A percentile compares a stretch with the other conserved stretches of the same genome.
phyloP scores from a whole-genome alignment of 1,139 yeast species.

The Sugiyamaella pinicola region DNA sequence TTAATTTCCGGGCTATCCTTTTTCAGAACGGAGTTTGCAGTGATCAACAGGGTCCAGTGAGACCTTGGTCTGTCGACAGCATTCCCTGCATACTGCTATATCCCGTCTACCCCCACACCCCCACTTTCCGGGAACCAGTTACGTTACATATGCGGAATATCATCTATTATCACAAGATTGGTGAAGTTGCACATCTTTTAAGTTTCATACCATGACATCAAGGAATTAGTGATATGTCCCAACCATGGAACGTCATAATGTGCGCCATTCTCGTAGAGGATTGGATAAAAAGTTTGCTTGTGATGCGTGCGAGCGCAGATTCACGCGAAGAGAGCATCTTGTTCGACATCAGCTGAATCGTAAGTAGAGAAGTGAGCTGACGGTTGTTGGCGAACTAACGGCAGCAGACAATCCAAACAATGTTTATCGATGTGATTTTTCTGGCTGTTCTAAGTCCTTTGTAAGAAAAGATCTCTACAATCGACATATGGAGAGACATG shows the following conservation, averaged over 20 bases:
- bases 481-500: constrained; percentile 45
- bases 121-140: not conserved
- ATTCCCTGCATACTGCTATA: not conserved
- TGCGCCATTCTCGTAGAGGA: constrained; percentile 31
- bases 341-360: constrained; percentile 45
- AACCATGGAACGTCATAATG: not conserved
- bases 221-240: not conserved
- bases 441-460: constrained; percentile 58
- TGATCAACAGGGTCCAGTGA: constrained; percentile 2
- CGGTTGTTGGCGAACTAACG: not conserved
- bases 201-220: not conserved
- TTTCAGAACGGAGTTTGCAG: not conserved
- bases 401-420: constrained; percentile 5
- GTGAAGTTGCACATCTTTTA: not conserved
- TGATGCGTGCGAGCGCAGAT: constrained; percentile 38
- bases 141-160: not conserved
- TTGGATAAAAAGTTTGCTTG: constrained; percentile 46
- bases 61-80: not conserved
- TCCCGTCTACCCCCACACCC: not conserved
- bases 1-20: not conserved
- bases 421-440: constrained; percentile 49
- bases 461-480: constrained; percentile 58
- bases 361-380: constrained; percentile 2
- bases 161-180: not conserved
- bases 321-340: constrained; percentile 54